A percentile compares a stretch with the other conserved stretches of the same genome.
Evolutionary conservation across 495 filamentous ascomycete genomes (phyloP).

Genomic region (Lindgomyces ingoldianus): DNA sequence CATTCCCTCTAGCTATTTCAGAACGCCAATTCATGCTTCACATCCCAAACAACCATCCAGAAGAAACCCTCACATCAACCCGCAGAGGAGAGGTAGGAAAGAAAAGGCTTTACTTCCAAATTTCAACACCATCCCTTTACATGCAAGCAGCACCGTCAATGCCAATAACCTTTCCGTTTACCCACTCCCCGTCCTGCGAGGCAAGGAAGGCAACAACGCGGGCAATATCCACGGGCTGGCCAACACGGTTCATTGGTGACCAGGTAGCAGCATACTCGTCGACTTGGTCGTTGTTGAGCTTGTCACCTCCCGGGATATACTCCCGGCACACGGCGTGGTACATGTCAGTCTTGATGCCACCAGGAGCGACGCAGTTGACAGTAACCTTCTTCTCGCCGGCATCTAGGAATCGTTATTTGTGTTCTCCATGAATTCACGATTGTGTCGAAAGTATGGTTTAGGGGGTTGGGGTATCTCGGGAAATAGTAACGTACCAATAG

Average conservation of each 20-base stretch:
- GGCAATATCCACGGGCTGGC: slow-evolving; percentile 64
- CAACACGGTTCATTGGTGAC: slow-evolving; percentile 62
- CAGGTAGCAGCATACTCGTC: slow-evolving; percentile 56
- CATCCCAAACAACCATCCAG: background rate
- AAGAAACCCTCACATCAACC: background rate
- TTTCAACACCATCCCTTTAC: slow-evolving; percentile 13
- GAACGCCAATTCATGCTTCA: background rate
- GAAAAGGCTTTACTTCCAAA: background rate
- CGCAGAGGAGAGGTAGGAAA: background rate
- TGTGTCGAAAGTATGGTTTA: too few relatives aligned
- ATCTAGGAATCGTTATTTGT: too few relatives aligned
- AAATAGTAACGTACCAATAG: slow-evolving; percentile 46
- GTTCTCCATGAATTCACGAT: too few relatives aligned
- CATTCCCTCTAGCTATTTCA: background rate
- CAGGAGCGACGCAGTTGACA: slow-evolving; percentile 66
- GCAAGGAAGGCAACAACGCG: slow-evolving; percentile 66
- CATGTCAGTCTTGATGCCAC: slow-evolving; percentile 71
- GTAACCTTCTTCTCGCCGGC: slow-evolving; percentile 58
- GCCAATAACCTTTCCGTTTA: slow-evolving; percentile 61
- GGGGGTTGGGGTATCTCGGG: slow-evolving; percentile 18
- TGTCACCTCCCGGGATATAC: slow-evolving; percentile 62
- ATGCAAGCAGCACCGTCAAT: slow-evolving; percentile 41
- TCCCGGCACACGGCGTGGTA: slow-evolving; percentile 64
- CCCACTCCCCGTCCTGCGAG: slow-evolving; percentile 65
- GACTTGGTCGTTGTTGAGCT: slow-evolving; percentile 50